Evolutionary conservation across 2,329 filamentous ascomycete genomes (phyloP), one percentile per base, ranked within the genome.

Genomic region (Mycosphaerella arachidis): DNA sequence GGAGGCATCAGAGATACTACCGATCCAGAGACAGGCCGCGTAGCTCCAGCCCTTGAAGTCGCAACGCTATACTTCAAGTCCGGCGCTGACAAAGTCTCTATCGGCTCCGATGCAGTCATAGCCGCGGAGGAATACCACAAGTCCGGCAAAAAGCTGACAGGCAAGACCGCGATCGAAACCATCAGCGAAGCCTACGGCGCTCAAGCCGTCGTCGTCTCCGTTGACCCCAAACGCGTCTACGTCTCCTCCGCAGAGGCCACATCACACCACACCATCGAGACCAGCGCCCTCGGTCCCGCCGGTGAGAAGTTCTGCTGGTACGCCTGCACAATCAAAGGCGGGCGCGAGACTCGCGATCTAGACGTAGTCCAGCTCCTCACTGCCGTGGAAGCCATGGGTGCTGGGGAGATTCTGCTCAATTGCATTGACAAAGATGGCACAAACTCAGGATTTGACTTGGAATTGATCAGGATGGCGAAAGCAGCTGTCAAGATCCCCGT

Each of bases 401-500:
- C 90, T 1, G 94, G 94, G 58, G 94, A 99, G 80, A 90, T 99
- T 60, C 79, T 99, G 55, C 84, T 99, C 58, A 99, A 99, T 78
- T 97, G 92, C 79, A 99, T 99, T 70, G 94, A 99, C 79, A 91
- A 89, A 73, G 94, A 99, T 74, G 94, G 94, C 56, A 94, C 90
- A 58, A 97, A 96, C 77, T 89, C 85, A 68, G 94, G 94, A 1
- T 99, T 97, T 73, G 94, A 99, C 75, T 81, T 96, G 9, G 94
- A 97, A 79, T 82, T 99, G 57, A 91, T 99, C 69, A 79, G 83
- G 54, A 89, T 92, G 72, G 93, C 97, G 61, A 99, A 99, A 78
- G 79, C 73, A n/a, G 86, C 90, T 18, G 84, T 96, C 64, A 89
- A 83, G 72, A 97, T 99, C 66, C 94, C 94, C 6, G 94, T 99